Base-by-base conservation (phyloP, 768 basidiomycete species). In the Lactarius hatsudake region DNA sequence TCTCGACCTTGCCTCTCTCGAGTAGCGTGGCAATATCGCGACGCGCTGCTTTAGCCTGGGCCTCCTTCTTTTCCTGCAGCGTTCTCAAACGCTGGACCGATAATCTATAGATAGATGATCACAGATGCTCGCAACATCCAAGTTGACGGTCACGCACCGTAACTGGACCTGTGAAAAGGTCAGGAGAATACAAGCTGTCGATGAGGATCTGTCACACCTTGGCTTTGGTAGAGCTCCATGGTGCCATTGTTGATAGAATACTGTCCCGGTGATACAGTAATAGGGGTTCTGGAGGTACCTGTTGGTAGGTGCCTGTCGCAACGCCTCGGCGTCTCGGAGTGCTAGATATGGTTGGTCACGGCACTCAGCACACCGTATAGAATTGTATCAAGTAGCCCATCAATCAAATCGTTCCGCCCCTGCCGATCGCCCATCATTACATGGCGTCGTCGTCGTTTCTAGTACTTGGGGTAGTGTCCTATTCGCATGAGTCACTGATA, bases 31-130 rank as follows among this genome's bases (percentile, higher is more conserved):
- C 93, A 59, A 95, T 92, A 69, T 96, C 93, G 53, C 92, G 82
- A 23, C 94, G 82, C 42, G 90, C 74, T 48, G 75, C 74, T 77
- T 91, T 90, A 2, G 88, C 87, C 23, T 97, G 86, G 0, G 95
- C 94, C 71, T 89, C 87, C 78, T 91, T 95, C 85, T 98, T 98
- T 79, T 95, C 91, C 72, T 95, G 91, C 12, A 94, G 79, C 23
- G 88, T 95, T 64, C 92, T 84, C 67, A 94, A 80, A 20, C 92
- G 86, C 76, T 96, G 93, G 26, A 94, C 90, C 0, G 92, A 91
- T 40, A 96, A 82, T 65, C 92, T 94, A 68, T 70, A 53, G 5
- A 26, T 18, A 34, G 26, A 2, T 20, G 26, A 59, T 53, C 13
- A 42, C 23, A 13, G 23, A 18, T 26, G 10, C 12, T 13, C 18